Evolutionary conservation across 1,139 yeast species (phyloP).

Genomic region (Candida mesenterica): DNA sequence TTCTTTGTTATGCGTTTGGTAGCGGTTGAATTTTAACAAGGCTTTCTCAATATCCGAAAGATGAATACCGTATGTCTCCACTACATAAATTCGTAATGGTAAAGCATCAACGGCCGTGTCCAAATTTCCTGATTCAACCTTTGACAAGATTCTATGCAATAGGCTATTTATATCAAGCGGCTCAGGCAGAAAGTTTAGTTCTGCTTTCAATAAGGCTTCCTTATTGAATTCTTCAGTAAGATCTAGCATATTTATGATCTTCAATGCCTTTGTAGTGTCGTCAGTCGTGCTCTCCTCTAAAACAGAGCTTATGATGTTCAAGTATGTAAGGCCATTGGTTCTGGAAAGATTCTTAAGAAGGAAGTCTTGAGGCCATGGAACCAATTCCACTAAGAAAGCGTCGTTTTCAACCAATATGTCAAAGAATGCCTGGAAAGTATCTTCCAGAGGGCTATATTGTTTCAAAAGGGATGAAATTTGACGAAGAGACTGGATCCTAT

Average conservation of each 20-base stretch:
- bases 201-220: background rate
- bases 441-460: background rate
- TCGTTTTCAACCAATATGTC: constrained; percentile 4
- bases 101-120: constrained; percentile 30
- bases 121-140: constrained; percentile 22
- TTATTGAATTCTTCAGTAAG: constrained; percentile 1
- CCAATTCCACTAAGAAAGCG: background rate
- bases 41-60: constrained; percentile 27
- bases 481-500: background rate
- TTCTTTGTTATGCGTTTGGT: constrained; percentile 35
- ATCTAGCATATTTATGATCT: constrained; percentile 3
- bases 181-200: background rate
- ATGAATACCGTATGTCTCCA: constrained; percentile 41
- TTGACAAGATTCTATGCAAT: constrained; percentile 7
- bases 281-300: constrained; percentile 3
- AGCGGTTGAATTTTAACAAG: constrained; percentile 32
- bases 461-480: background rate
- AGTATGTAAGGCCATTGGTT: constrained; percentile 6
- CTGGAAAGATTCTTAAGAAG: background rate
- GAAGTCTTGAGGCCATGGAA: background rate
- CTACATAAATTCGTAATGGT: constrained; percentile 22
- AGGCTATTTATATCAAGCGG: background rate
- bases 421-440: background rate
- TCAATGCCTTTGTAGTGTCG: constrained; percentile 5
- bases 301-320: constrained; percentile 9